Conservation (phyloP, 2,329 filamentous ascomycete genomes). For the Microdochium trichocladiopsis region DNA sequence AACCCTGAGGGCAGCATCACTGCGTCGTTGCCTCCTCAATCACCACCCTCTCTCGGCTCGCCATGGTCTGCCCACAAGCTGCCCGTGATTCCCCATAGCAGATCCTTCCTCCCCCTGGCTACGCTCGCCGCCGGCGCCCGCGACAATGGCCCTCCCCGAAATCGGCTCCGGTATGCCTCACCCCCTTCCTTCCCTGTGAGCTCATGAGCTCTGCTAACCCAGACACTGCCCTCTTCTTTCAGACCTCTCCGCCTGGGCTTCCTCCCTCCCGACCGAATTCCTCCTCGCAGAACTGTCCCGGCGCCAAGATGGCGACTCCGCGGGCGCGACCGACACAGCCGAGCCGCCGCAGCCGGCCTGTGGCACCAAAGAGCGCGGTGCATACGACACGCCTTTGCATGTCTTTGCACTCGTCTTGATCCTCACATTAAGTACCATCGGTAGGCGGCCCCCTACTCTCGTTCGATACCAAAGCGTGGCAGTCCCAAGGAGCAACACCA, state of each 20-base stretch:
- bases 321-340: slow-evolving; percentile 14
- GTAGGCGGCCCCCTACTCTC: slow-evolving; percentile 26
- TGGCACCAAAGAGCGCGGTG: slow-evolving; percentile 42
- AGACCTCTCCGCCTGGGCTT: slow-evolving; percentile 23
- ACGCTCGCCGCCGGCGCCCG: not conserved
- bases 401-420: slow-evolving; percentile 63
- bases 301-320: slow-evolving; percentile 28
- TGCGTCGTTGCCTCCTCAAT: too few relatives aligned
- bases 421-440: slow-evolving; percentile 49
- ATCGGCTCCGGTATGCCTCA: not conserved
- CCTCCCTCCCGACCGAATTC: slow-evolving; percentile 42
- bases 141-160: not conserved
- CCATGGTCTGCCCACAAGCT: too few relatives aligned
- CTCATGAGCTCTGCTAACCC: not conserved
- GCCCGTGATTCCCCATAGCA: not conserved
- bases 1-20: too few relatives aligned
- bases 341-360: slow-evolving; percentile 34
- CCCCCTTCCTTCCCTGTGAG: not conserved
- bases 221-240: not conserved
- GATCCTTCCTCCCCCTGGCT: not conserved
- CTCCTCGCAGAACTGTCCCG: slow-evolving; percentile 45
- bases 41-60: too few relatives aligned
- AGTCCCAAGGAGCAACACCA: slow-evolving; percentile 4
- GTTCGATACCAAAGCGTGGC: slow-evolving; percentile 1
- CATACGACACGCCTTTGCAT: slow-evolving; percentile 61